Conservation (phyloP, 306 rosid genomes). For the Phaseolus lunatus region DNA sequence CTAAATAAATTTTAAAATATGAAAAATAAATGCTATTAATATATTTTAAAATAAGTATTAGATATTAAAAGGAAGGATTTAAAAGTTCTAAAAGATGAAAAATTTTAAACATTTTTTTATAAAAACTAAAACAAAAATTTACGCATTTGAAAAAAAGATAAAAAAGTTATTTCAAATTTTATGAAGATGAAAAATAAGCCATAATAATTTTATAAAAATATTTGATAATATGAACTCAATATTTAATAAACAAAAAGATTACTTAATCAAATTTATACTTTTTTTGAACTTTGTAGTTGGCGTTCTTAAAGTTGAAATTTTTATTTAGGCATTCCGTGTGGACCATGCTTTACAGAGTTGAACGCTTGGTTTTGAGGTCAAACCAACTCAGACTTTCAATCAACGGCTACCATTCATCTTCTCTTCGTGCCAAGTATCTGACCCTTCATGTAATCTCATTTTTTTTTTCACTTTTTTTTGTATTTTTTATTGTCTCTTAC, state of each 20-base stretch:
- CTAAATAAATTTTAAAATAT: too few species aligned
- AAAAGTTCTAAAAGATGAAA: too few species aligned
- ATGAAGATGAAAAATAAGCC: too few species aligned
- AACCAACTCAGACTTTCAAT: neutral
- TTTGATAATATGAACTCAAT: neutral
- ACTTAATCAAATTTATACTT: neutral
- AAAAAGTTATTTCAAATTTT: too few species aligned
- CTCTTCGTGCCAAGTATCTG: neutral
- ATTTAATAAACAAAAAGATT: neutral
- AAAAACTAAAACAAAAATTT: too few species aligned
- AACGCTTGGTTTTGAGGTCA: neutral
- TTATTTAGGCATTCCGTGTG: conserved; percentile 18
- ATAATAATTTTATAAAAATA: neutral
- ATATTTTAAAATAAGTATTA: too few species aligned
- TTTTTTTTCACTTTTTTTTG: neutral
- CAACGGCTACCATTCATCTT: conserved; percentile 30
- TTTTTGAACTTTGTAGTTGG: neutral
- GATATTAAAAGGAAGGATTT: too few species aligned
- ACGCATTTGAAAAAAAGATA: too few species aligned
- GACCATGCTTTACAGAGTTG: conserved; percentile 13
- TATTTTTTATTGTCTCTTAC: neutral
- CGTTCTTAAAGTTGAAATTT: neutral
- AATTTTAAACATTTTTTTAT: too few species aligned
- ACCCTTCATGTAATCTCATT: conserved; percentile 19
- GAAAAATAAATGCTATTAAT: too few species aligned